Evolutionary conservation across 2,329 filamentous ascomycete species (phyloP).

Genomic region (Colletotrichum shisoi): DNA sequence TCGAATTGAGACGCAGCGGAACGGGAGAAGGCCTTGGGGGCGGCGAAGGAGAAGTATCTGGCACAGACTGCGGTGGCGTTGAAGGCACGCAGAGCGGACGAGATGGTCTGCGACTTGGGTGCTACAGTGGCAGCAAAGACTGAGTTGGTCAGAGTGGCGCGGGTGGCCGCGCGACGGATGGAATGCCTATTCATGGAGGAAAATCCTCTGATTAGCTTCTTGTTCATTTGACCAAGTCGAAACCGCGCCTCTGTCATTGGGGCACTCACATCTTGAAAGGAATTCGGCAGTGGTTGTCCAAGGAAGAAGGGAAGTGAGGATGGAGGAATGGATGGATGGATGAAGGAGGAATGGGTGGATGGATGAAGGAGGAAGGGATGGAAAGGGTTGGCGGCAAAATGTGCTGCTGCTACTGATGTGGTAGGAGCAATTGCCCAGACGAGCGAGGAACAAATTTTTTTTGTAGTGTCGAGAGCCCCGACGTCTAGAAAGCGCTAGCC

Average conservation of each 20-base stretch:
- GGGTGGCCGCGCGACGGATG: constrained; percentile 37
- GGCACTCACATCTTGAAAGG: constrained; percentile 14
- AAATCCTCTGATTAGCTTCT: constrained; percentile 14
- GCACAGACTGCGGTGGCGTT: constrained; percentile 8
- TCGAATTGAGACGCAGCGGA: constrained; percentile 21
- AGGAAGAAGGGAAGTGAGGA: not conserved
- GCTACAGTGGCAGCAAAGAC: constrained; percentile 16
- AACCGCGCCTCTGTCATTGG: not conserved
- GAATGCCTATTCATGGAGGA: constrained; percentile 25
- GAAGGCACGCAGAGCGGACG: constrained; percentile 26
- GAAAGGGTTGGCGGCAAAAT: not conserved
- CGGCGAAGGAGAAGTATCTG: constrained; percentile 21
- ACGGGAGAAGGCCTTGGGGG: constrained; percentile 30
- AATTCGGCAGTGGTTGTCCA: not conserved
- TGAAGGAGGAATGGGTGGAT: not conserved
- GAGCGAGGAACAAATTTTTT: constrained; percentile 24
- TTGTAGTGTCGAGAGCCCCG: constrained; percentile 25
- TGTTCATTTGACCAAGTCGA: not conserved
- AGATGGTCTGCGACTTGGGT: constrained; percentile 33
- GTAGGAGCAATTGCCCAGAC: not conserved
- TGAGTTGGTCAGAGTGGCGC: constrained; percentile 31
- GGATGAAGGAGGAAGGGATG: not conserved
- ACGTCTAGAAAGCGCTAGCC: constrained; percentile 16
- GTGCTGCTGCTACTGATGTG: constrained; percentile 20
- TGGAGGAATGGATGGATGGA: not conserved